Base-by-base conservation (phyloP, 805 yeast genomes). In the Saccharomyces jurei region DNA sequence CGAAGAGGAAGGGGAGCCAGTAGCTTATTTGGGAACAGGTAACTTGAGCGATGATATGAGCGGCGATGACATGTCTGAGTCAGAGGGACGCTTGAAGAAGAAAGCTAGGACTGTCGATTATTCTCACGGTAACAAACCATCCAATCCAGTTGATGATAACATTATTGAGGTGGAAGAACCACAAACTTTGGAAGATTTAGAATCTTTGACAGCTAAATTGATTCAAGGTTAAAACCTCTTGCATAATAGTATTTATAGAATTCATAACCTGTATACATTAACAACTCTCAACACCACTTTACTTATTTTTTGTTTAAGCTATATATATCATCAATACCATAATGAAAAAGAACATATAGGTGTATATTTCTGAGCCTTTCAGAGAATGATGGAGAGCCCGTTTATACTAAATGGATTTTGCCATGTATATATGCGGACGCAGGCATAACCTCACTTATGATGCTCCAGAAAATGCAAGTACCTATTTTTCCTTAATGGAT, bases 141-240 rank as follows among this genome's bases (percentile, higher is more conserved):
- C 52, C 3, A 41, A 31, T 5, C 36, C 56, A 11, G 66, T 64
- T 22, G 69, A 69, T 17, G 66, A 67, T 22, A 70, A 66, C 46
- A 73, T 86, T 49, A 74, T 87, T 56, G 96, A 91, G 72, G 76
- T 88, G 49, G 95, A 88, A 62, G 88, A 84, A 63, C 97, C 97
- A 14, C 87, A 89, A 64, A 87, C 96, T 17, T 76, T 94, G 68
- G 97, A 89, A 70, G 99, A 94, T 66, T 79, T 94, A 71, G 99
- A 94, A 76, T 90, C 95, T 50, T 80, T 89, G 74, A 84, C 96
- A 2, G 79, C 78, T 26, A 75, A 71, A 63, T 69, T 79, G 50
- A 63, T 77, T 26, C 60, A 61, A 51, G 56, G 55, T 46, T 60
- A 54, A 54, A 8, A 50, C 36, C 48, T 47, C 21, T 41, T 50